Conservation (phyloP, 1,139 yeast species). For the Yamadazyma dushanensis region DNA sequence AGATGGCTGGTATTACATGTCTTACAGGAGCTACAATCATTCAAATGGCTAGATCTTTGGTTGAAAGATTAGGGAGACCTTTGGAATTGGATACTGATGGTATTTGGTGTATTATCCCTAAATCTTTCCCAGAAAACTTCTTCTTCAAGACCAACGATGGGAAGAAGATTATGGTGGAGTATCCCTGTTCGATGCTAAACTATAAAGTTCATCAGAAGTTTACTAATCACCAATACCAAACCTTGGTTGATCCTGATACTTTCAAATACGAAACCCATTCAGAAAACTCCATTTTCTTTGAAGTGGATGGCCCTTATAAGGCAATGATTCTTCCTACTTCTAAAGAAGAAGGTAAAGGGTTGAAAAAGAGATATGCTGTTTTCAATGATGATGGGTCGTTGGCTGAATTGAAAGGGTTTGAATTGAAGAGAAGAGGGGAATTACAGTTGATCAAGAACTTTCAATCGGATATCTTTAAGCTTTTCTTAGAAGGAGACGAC, state of each 20-base stretch:
- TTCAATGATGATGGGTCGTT: slow-evolving; percentile 91
- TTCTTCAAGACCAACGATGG: slow-evolving; percentile 74
- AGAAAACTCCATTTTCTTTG: slow-evolving; percentile 95
- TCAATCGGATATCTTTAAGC: slow-evolving; percentile 90
- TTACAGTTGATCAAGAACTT: slow-evolving; percentile 89
- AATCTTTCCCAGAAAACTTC: slow-evolving; percentile 88
- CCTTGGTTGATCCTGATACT: slow-evolving; percentile 66
- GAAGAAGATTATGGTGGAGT: slow-evolving; percentile 73
- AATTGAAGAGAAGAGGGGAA: slow-evolving; percentile 95
- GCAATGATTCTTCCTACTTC: slow-evolving; percentile 98
- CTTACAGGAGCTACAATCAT: slow-evolving; percentile 96
- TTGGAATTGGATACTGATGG: slow-evolving; percentile 98
- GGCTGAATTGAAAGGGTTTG: slow-evolving; percentile 97
- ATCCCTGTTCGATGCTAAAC: slow-evolving; percentile 96
- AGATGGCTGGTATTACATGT: slow-evolving; percentile 99
- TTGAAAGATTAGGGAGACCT: slow-evolving; percentile 95
- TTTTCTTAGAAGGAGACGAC: slow-evolving; percentile 81
- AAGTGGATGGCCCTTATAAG: slow-evolving; percentile 97
- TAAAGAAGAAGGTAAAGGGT: slow-evolving; percentile 94
- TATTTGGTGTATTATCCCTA: slow-evolving; percentile 97
- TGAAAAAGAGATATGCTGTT: slow-evolving; percentile 95
- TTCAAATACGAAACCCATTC: slow-evolving; percentile 74
- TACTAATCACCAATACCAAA: slow-evolving; percentile 94
- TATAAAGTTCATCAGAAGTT: slow-evolving; percentile 87
- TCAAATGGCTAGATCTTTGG: slow-evolving; percentile 92